Evolutionary conservation across 257 asterid species (phyloP).

Genomic region (Fraxinus excelsior): DNA sequence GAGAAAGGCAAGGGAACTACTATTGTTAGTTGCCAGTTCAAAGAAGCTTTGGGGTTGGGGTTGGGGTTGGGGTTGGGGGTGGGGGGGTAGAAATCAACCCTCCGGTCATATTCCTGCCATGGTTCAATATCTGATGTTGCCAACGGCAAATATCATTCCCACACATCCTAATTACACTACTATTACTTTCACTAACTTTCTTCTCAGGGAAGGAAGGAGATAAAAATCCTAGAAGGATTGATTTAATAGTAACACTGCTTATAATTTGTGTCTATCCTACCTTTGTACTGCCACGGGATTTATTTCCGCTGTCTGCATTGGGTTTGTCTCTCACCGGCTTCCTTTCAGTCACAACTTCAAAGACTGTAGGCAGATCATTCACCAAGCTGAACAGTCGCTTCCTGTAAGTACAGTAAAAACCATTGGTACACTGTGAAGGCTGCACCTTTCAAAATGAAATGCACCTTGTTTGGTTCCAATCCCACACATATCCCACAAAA

Average conservation of each 20-base stretch:
- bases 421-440: background rate
- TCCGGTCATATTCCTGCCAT: background rate
- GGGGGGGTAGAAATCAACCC: background rate
- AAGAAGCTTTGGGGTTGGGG: background rate
- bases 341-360: slow-evolving; percentile 81
- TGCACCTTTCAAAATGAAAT: background rate
- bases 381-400: slow-evolving; percentile 84
- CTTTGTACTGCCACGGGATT: slow-evolving; percentile 85
- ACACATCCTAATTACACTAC: background rate
- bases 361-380: slow-evolving; percentile 83
- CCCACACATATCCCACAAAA: background rate
- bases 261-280: slow-evolving; percentile 30
- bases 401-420: slow-evolving; percentile 44
- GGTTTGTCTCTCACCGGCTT: slow-evolving; percentile 83
- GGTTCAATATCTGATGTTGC: background rate
- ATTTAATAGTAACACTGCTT: background rate
- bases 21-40: background rate
- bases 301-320: slow-evolving; percentile 88
- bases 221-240: background rate
- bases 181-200: background rate
- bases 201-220: background rate
- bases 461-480: background rate
- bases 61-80: no score
- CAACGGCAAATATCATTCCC: no score
- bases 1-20: background rate